phyloP scores from a whole-genome alignment of 208 protist genomes.

The Acanthamoeba culbertsoni region DNA sequence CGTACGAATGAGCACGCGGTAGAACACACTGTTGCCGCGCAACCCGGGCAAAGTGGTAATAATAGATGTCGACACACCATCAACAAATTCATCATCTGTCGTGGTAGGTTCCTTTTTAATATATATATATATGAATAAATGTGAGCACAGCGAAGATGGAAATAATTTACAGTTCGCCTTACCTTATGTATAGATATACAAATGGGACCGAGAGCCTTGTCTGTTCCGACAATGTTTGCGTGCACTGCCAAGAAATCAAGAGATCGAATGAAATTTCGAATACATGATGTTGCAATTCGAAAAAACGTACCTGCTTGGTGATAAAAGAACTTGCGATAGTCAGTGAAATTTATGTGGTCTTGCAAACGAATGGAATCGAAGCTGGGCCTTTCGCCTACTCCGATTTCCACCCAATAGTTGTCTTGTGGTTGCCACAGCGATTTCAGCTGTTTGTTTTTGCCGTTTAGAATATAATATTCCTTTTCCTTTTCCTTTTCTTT shows the following conservation, averaged over 20 bases:
- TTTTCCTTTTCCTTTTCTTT: too few relatives aligned
- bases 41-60: not conserved
- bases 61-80: not conserved
- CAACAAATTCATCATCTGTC: not conserved
- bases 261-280: not conserved
- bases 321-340: not conserved
- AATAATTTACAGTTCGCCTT: too few relatives aligned
- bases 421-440: not conserved
- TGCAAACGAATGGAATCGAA: not conserved
- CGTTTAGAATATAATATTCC: too few relatives aligned
- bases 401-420: not conserved
- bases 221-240: constrained; percentile 22
- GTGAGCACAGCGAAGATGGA: too few relatives aligned
- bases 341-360: constrained; percentile 18
- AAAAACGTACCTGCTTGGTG: not conserved
- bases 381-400: not conserved
- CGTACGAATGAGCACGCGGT: not conserved
- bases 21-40: not conserved
- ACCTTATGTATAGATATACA: constrained; percentile 31
- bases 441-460: not conserved
- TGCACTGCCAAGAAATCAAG: not conserved
- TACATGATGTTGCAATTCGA: not conserved
- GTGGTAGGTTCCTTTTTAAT: not conserved
- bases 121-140: too few relatives aligned
- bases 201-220: constrained; percentile 3